Evolutionary conservation across 2,329 filamentous ascomycete genomes (phyloP), one percentile per base, ranked within the genome.

Genomic region (Coniochaeta sp.): DNA sequence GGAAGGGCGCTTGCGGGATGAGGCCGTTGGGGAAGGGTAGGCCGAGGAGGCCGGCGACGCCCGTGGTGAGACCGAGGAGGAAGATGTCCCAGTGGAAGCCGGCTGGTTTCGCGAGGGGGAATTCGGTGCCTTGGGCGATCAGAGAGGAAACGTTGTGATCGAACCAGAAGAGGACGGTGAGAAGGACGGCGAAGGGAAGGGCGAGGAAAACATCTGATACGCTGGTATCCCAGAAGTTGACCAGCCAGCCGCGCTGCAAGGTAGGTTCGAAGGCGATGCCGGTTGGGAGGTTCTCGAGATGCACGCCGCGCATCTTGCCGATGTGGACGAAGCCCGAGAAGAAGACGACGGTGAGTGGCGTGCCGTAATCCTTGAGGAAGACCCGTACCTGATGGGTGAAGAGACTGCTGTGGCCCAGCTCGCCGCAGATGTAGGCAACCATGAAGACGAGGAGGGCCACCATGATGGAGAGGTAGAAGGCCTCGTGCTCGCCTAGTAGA

Each of bases 321-420:
- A 96, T 85, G 72, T 95, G 89, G 1, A 95, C 88, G 68, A 96
- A 96, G 0, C 91, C 91, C 0, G 91, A 92, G 72, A 96, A 96
- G 79, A 96, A 96, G 62, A 96, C 77, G 59, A 93, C 83, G 0
- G 89, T 91, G 62, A 93, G 76, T 0, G 91, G 91, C 0, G 91
- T 96, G 58, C 91, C 91, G 70, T 96, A 96, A 72, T 96, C 91
- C 70, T 95, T 91, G 64, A 96, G 81, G 67, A 96, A 96, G 64
- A 93, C 86, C 22, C 91, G 84, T 9, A 95, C 76, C 40, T 87
- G 85, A 61, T 92, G 86, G 19, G 85, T 82, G 71, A 96, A 93
- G 1, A 96, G 78, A 57, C 81, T 82, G 68, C 89, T 88, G 19
- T 79, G 78, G 28, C 91, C 91, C 14, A 96, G 72, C 62, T 87